Conservation (phyloP, 257 asterid species). For the Solanum clarkiae region DNA sequence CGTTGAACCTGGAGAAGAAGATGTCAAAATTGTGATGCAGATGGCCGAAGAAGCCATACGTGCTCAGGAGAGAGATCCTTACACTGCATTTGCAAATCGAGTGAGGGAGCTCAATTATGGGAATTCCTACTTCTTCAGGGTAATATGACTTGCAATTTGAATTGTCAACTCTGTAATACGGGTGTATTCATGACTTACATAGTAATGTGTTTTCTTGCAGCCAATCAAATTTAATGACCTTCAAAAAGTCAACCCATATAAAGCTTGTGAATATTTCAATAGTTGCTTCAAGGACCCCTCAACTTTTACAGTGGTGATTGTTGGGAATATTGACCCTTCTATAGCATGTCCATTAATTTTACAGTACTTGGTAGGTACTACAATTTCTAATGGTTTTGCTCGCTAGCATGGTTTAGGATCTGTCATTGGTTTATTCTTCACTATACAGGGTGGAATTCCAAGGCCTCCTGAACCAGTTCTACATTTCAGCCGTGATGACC, state of each 20-base stretch:
- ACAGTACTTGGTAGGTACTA: constrained; percentile 58
- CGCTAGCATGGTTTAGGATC: constrained; percentile 1
- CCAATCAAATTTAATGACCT: constrained; percentile 65
- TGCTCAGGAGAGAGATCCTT: constrained; percentile 96
- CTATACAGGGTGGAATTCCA: constrained; percentile 87
- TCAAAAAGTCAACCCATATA: constrained; percentile 68
- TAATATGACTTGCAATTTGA: constrained; percentile 13
- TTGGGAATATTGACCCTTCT: constrained; percentile 82
- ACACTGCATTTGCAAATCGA: constrained; percentile 75
- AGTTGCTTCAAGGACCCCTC: constrained; percentile 90
- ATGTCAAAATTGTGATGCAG: constrained; percentile 90
- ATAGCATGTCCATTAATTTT: constrained; percentile 69
- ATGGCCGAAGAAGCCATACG: constrained; percentile 96
- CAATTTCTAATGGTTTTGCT: constrained; percentile 1
- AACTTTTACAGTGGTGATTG: constrained; percentile 75
- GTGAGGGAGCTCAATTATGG: constrained; percentile 96
- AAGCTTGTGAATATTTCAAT: constrained; percentile 77
- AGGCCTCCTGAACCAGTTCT: constrained; percentile 54
- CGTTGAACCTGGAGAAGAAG: constrained; percentile 76
- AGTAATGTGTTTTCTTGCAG: constrained; percentile 31
- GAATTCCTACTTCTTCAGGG: constrained; percentile 84
- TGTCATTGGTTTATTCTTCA: constrained; percentile 2
- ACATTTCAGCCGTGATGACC: constrained; percentile 75
- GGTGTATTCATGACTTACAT: neutral
- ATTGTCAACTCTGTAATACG: neutral